Evolutionary conservation across 23 red algal species (phyloP), one percentile per base, ranked within the genome.

Genomic region (Gracilaria vermiculophylla): DNA sequence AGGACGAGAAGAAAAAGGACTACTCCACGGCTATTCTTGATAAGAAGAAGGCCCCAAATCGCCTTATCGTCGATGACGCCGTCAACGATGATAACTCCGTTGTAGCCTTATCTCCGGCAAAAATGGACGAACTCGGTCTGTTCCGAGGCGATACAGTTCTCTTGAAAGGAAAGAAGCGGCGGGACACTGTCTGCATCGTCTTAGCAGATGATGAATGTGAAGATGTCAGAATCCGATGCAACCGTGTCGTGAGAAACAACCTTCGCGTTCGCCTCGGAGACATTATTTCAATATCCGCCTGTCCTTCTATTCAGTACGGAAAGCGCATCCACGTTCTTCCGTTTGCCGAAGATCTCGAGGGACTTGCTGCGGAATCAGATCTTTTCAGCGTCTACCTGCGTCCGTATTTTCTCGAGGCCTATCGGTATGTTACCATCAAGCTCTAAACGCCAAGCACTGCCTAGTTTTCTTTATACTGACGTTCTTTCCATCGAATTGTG

Each of bases 121-220:
- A 99, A 62, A 99, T 99, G 97, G 97, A 99, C 55, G 97, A 99
- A 48, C 93, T 99, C 31, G 71, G 94, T 83, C 85, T 99, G 20
- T 99, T 99, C 76, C 97, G 97, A 31, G 97, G 97, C 61, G 97
- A 99, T 69, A 99, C 97, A 37, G 97, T 99, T 29, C 77, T 99
- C 51, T 50, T 99, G 20, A 95, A 95, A 57, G 97, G 97, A 6
- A 95, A 95, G 78, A 95, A 95, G 65, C 88, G 97, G 24, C 83
- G 83, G 37, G 94, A 95, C 69, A 99, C 97, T 25, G 97, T 99
- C 27, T 99, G 97, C 86, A 96, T 99, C 69, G 97, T 99, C 6
- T 76, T 99, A 69, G 94, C 94, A 0, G 97, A 99, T 67, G 97
- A 99, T 66, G 85, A 89, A 11, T 58, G 93, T 47, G 93, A 95